A percentile compares a stretch with the other conserved stretches of the same genome.
Evolutionary conservation across 345 rosid genomes (phyloP).

Genomic region (Rhodomyrtus tomentosa): DNA sequence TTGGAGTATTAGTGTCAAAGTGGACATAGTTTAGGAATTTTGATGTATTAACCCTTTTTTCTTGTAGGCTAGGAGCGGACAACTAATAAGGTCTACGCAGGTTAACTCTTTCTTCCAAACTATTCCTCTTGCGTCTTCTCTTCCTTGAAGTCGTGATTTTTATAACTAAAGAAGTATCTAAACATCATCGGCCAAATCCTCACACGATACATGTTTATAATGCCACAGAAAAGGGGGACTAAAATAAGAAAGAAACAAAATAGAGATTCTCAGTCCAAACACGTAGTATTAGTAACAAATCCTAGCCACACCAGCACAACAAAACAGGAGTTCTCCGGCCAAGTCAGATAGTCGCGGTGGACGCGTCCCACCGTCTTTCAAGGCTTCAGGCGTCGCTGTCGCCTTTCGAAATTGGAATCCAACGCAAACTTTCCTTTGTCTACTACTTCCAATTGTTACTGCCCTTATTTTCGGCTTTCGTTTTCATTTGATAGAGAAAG

Average conservation of each 20-base stretch:
- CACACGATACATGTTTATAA: neutral
- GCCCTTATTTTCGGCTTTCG: no score
- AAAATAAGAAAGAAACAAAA: neutral
- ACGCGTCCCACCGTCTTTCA: neutral
- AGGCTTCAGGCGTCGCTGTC: neutral
- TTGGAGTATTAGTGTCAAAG: no score
- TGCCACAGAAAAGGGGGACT: neutral
- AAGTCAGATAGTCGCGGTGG: neutral
- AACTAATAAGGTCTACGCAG: neutral
- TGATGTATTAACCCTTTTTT: neutral
- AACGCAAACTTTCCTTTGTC: no score
- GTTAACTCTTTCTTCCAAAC: neutral
- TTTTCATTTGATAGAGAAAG: no score
- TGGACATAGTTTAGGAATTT: no score
- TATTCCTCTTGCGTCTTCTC: neutral
- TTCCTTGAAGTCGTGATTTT: neutral
- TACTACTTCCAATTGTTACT: no score
- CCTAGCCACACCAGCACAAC: neutral
- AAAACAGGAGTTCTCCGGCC: neutral
- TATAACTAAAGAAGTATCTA: neutral
- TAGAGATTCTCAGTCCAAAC: neutral
- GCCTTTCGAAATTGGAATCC: no score
- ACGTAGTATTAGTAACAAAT: neutral
- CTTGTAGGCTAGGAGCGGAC: neutral
- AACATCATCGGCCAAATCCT: neutral